Conservation (phyloP, 306 rosid species). For the Benincasa hispida region DNA sequence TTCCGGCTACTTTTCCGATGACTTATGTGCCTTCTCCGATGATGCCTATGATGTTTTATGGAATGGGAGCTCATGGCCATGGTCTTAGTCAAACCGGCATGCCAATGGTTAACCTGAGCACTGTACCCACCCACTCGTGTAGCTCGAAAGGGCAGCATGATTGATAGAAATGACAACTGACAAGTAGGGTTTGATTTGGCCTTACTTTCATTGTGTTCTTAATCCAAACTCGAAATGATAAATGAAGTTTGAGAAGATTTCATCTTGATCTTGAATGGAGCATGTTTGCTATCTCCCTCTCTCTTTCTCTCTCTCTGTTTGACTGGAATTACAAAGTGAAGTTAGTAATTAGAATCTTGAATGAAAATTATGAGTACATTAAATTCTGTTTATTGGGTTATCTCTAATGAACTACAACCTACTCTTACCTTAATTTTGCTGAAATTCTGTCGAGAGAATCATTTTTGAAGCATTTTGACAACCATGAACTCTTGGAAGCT, state of each 20-base stretch:
- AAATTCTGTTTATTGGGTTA: background rate
- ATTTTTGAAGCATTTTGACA: background rate
- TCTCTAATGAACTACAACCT: background rate
- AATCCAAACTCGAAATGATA: background rate
- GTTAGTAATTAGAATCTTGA: background rate
- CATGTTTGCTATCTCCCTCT: background rate
- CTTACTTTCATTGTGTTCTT: slow-evolving; percentile 1
- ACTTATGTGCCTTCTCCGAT: slow-evolving; percentile 26
- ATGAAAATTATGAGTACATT: background rate
- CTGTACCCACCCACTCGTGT: background rate
- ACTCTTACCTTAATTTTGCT: background rate
- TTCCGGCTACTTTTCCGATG: slow-evolving; percentile 32
- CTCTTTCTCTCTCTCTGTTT: background rate
- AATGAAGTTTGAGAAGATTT: background rate
- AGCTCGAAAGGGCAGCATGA: slow-evolving; percentile 22
- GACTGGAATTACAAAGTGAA: background rate
- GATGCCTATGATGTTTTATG: slow-evolving; percentile 46
- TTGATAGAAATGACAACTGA: slow-evolving; percentile 15
- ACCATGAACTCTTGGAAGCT: background rate
- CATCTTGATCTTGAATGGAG: background rate
- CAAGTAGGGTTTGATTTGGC: slow-evolving; percentile 16
- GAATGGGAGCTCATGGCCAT: slow-evolving; percentile 35
- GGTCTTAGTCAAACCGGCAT: slow-evolving; percentile 26
- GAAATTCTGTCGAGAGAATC: background rate
- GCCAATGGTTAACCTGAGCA: slow-evolving; percentile 16